Base-by-base conservation (phyloP, 139 green algal genomes). In the Chlamydomonas sp. region DNA sequence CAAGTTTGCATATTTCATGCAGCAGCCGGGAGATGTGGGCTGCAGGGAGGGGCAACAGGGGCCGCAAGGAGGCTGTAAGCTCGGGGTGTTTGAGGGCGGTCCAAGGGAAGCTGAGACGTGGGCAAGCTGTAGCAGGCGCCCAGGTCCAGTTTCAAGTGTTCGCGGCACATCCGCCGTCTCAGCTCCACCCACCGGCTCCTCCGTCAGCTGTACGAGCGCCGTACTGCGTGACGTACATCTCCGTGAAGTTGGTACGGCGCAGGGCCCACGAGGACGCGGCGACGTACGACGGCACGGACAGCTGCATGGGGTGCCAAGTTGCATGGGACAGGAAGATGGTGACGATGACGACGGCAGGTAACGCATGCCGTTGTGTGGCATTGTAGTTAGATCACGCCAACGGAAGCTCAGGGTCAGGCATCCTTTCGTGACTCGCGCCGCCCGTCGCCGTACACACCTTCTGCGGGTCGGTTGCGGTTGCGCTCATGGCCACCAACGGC, bases 141-240 rank as follows among this genome's bases (percentile, higher is more conserved):
- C 31, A 49, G 31, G 31, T 49, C 31, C 31, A 49, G 31, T 49
- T 49, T 49, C 31, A 49, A 49, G 31, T 49, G 31, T 49, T 49
- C 31, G 31, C 31, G 31, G 31, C 31, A 49, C 31, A 49, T 49
- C 31, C 31, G 31, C 31, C 31, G 31, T 49, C 31, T 49, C 31
- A 49, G 31, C 31, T 49, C 31, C 31, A 77, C 20, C 71, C n/a
- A 79, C 75, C 75, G 63, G 75, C 12, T 31, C 59, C 15, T 3
- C 60, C 60, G 77, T 4, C 18, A 3, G 14, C 69, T 57, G 69
- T 5, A 20, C 14, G 49, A 18, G 18, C 9, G 71, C 31, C 81
- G 81, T 86, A 86, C 18, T 9, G 14, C 20, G 58, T 72, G 9
- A 79, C 3, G 81, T 86, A 86, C 71, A 86, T 31, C 49, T 66